Base-by-base conservation (phyloP, 2,329 filamentous ascomycete species). In the Trichoderma atroviride region DNA sequence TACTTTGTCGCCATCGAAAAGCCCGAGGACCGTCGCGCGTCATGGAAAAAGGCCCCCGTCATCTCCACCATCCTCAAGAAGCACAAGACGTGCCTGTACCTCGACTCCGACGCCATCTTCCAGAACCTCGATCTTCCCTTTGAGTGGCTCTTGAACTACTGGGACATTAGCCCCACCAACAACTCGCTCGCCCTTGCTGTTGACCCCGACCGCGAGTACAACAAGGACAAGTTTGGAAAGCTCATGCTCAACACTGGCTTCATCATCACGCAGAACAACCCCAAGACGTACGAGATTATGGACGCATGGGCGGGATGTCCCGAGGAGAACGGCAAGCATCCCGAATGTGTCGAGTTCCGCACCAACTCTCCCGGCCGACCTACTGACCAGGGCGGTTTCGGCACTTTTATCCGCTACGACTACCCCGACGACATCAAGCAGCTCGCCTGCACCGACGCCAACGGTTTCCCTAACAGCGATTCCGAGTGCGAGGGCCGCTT, bases 231-330 rank as follows among this genome's bases (percentile, higher is more conserved):
- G 72, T 79, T 77, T 29, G 78, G 77, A 70, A 80, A 79, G 67
- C 73, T 78, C 72, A 83, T 81, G 79, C 79, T 82, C 73, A 86
- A 86, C 78, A 85, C 84, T 1, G 84, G 84, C 22, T 86, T 86
- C 78, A 85, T 86, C 75, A 77, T 86, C 50, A 81, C 84, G 4
- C 84, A 86, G 76, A 85, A 85, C 75, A 83, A 83, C 72, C 75
- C 79, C 19, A 81, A 80, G 71, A 84, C 83, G 0, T 81, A 81
- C 71, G 78, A 83, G 37, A 84, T 87, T 43, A 78, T 86, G 50
- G 80, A 83, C 70, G 83, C 82, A 56, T 86, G 85, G 85, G 78
- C 79, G 40, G 76, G 75, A 60, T 83, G 82, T 71, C 78, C 82
- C 31, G 75, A 81, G 55, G 81, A 83, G 11, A 74, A 76, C 56